A percentile compares a stretch with the other conserved stretches of the same genome.
phyloP scores from a whole-genome alignment of 164 flowering plant species.

The Amborella trichopoda region DNA sequence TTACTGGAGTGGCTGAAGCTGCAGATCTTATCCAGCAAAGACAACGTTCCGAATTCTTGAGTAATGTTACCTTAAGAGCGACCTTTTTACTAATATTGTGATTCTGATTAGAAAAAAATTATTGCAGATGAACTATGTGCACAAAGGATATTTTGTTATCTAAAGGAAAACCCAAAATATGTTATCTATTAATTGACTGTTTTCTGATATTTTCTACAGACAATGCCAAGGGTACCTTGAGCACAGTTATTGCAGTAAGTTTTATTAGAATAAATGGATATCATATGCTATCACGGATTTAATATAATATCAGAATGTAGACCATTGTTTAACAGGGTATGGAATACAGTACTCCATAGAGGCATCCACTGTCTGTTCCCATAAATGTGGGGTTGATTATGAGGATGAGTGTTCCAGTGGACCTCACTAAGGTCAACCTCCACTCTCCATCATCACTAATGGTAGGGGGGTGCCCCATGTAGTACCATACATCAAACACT shows the following conservation, averaged over 20 bases:
- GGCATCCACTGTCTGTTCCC: no score
- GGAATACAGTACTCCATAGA: no score
- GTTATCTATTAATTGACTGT: no score
- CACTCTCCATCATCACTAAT: background rate
- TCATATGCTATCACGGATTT: no score
- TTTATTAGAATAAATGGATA: no score
- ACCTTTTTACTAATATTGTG: background rate
- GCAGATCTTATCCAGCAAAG: slow-evolving; percentile 89
- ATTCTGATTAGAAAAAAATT: background rate
- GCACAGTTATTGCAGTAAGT: slow-evolving; percentile 43
- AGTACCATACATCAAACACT: background rate
- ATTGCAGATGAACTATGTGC: background rate
- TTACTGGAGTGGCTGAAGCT: slow-evolving; percentile 53
- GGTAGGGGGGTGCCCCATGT: background rate
- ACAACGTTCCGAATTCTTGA: slow-evolving; percentile 74
- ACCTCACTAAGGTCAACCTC: no score
- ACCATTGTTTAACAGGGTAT: no score
- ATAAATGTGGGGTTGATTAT: no score
- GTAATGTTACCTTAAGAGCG: slow-evolving; percentile 29
- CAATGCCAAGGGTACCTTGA: slow-evolving; percentile 45
- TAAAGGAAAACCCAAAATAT: no score
- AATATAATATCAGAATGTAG: no score
- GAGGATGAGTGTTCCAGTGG: no score
- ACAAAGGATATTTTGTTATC: background rate
- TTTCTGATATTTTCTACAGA: slow-evolving; percentile 45